Evolutionary conservation across 192 early-diverging fungal species (phyloP).

Genomic region (Pilaira anomala): DNA sequence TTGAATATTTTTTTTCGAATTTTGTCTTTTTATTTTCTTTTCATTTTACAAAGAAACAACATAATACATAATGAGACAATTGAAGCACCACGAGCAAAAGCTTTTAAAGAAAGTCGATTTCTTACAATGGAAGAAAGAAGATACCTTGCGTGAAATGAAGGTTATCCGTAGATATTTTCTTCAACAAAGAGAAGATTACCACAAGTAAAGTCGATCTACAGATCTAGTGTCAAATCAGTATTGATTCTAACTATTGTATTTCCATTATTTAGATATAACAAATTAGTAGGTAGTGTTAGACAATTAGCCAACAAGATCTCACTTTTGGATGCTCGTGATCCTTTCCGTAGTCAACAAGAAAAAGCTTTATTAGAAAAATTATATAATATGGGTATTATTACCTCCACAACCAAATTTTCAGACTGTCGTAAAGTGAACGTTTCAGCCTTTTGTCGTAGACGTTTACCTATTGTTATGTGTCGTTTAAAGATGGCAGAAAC

Average conservation of each 20-base stretch:
- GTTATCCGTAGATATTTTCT: constrained; percentile 89
- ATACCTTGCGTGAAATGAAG: constrained; percentile 77
- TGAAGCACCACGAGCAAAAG: constrained; percentile 95
- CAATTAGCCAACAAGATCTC: constrained; percentile 82
- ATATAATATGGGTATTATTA: constrained; percentile 82
- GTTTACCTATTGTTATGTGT: constrained; percentile 90
- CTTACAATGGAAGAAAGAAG: constrained; percentile 86
- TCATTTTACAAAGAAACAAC: background rate
- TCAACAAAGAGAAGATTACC: constrained; percentile 84
- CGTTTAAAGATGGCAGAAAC: constrained; percentile 94
- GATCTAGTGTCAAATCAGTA: background rate
- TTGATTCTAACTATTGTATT: background rate
- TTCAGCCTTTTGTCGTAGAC: constrained; percentile 80
- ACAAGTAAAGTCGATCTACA: constrained; percentile 53
- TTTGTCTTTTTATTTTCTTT: background rate
- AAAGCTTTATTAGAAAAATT: constrained; percentile 81
- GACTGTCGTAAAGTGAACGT: constrained; percentile 82
- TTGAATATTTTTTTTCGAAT: background rate
- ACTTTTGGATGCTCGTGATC: constrained; percentile 81
- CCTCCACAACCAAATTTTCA: constrained; percentile 70
- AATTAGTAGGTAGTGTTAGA: constrained; percentile 74
- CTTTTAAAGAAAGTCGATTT: constrained; percentile 95
- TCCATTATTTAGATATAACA: constrained; percentile 83
- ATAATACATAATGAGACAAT: constrained; percentile 52
- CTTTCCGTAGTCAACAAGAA: constrained; percentile 70